Conservation (phyloP, 306 rosid genomes). For the Dryas octopetala region DNA sequence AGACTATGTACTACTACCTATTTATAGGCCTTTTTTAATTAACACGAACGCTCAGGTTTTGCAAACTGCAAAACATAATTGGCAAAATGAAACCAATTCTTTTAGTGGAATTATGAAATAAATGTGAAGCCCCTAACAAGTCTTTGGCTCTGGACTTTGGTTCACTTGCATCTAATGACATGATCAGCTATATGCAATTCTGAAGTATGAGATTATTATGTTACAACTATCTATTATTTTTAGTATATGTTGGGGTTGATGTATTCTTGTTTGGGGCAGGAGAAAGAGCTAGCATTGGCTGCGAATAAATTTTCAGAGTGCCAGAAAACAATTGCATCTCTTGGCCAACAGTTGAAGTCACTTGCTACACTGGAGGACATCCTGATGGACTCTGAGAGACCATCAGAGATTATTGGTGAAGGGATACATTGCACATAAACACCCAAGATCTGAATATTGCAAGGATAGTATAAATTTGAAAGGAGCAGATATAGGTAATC, state of each 20-base stretch:
- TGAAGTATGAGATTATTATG: neutral
- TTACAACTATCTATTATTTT: neutral
- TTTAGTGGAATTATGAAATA: neutral
- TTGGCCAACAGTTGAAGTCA: constrained; percentile 61
- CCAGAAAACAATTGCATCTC: constrained; percentile 79
- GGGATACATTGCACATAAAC: constrained; percentile 14
- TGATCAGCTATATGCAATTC: neutral
- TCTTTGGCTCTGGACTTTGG: neutral
- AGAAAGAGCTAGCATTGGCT: constrained; percentile 68
- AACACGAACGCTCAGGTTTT: neutral
- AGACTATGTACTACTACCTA: neutral
- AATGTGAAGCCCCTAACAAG: neutral
- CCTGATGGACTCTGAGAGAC: constrained; percentile 50
- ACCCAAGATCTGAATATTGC: constrained; percentile 25
- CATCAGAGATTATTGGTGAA: constrained; percentile 26
- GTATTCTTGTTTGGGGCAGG: constrained; percentile 47
- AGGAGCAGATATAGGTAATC: constrained; percentile 1
- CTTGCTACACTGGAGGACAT: constrained; percentile 73
- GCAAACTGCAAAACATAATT: neutral
- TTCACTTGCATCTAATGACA: neutral
- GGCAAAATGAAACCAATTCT: neutral
- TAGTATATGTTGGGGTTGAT: neutral
- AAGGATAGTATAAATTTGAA: constrained; percentile 18
- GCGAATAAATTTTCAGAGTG: constrained; percentile 66
- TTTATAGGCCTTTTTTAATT: neutral